phyloP scores from a whole-genome alignment of 768 basidiomycete genomes.

The Trametes punicea region DNA sequence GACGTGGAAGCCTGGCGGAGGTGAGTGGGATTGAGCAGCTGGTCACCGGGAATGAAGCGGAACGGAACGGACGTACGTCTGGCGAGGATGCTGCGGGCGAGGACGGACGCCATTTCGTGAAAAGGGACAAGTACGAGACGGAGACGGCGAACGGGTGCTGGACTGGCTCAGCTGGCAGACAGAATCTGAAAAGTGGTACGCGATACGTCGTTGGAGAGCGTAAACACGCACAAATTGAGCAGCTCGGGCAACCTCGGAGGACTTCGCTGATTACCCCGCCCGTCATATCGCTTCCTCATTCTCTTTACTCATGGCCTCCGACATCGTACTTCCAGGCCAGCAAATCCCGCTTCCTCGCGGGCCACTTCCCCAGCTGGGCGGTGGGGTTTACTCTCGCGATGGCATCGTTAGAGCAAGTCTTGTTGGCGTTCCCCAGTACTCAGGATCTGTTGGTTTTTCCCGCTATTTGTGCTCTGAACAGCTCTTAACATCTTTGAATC shows the following conservation, averaged over 20 bases:
- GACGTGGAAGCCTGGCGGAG: slow-evolving; percentile 70
- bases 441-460: slow-evolving; percentile 63
- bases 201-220: slow-evolving; percentile 20
- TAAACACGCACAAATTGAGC: slow-evolving; percentile 26
- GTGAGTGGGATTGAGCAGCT: background rate
- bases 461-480: slow-evolving; percentile 23
- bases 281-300: background rate
- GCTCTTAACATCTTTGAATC: slow-evolving; percentile 25
- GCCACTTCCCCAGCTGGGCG: slow-evolving; percentile 55
- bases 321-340: slow-evolving; percentile 71
- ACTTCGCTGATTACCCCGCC: background rate
- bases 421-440: slow-evolving; percentile 56
- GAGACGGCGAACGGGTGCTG: slow-evolving; percentile 16
- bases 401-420: slow-evolving; percentile 67
- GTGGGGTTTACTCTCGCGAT: slow-evolving; percentile 64
- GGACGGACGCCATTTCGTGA: slow-evolving; percentile 53
- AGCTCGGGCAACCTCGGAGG: slow-evolving; percentile 21
- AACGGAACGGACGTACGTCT: slow-evolving; percentile 50
- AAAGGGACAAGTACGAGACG: slow-evolving; percentile 27
- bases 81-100: slow-evolving; percentile 57
- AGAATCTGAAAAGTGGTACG: slow-evolving; percentile 23
- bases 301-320: slow-evolving; percentile 21
- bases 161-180: slow-evolving; percentile 23
- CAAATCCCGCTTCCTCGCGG: slow-evolving; percentile 57
- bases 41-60: background rate